Conservation (phyloP, 2,329 filamentous ascomycete species). For the Aspergillus carbonarius region DNA sequence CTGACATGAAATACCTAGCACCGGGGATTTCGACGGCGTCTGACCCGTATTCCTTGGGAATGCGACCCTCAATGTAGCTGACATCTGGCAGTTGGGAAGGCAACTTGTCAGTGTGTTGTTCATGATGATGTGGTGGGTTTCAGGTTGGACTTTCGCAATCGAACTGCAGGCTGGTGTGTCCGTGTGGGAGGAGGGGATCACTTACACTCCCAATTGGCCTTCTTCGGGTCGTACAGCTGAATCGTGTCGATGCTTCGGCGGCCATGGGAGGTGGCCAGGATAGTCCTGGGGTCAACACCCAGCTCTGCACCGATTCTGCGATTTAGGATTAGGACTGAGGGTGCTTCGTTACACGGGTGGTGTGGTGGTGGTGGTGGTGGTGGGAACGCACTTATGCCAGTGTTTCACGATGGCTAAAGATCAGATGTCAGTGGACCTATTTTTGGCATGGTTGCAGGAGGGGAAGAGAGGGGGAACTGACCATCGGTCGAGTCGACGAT, state of each 20-base stretch:
- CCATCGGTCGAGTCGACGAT: conserved; percentile 50
- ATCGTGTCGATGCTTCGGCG: conserved; percentile 85
- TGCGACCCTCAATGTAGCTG: conserved; percentile 70
- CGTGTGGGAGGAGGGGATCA: conserved; percentile 24
- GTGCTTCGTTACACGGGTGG: background rate
- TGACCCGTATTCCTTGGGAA: conserved; percentile 73
- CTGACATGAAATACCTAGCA: conserved; percentile 66
- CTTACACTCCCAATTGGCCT: conserved; percentile 92
- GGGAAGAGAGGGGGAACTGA: conserved; percentile 20
- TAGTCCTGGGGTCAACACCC: conserved; percentile 77
- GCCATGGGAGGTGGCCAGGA: conserved; percentile 88
- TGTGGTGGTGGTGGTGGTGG: background rate
- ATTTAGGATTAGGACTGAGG: background rate
- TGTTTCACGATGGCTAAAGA: conserved; percentile 60
- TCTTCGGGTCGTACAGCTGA: conserved; percentile 73
- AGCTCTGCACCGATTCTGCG: conserved; percentile 67
- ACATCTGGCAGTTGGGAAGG: conserved; percentile 60
- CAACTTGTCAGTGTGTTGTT: background rate
- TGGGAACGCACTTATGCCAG: conserved; percentile 58
- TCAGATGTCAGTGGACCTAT: background rate
- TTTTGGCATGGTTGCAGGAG: background rate
- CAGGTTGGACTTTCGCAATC: background rate
- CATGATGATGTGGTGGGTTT: background rate
- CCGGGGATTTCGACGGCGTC: conserved; percentile 86
- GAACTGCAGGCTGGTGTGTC: background rate